Base-by-base conservation (phyloP, 148 eudicot species). In the Suaeda aralocaspica region DNA sequence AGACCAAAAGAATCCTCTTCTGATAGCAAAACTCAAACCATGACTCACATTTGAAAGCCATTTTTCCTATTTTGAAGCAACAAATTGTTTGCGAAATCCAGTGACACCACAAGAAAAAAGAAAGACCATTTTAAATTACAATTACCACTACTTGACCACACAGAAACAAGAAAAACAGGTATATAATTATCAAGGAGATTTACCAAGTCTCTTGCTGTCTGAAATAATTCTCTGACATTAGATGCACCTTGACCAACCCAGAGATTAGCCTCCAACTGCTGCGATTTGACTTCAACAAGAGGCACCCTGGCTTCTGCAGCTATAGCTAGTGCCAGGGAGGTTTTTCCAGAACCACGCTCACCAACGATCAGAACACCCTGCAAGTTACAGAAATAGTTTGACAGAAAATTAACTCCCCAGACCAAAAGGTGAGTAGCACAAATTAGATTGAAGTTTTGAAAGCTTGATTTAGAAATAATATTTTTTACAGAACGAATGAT, bases 171-270 rank as follows among this genome's bases (percentile, higher is more conserved):
- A 18, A 48, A 72, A 66, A 50, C 6, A 7, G 25, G 56, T 24
- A 14, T 18, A 26, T 21, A 45, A 24, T 25, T 21, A 52, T 46
- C 65, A 66, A 83, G 79, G 68, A 83, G 79, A 77, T 52, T 53
- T 68, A 92, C 98, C 98, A 92, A 82, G 74, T 89, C 98, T 64
- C 98, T 77, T 41, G 98, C 98, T 57, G 96, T 92, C 80, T 92
- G 96, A 70, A 92, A 92, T 79, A 92, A 70, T 85, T 92, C 98
- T 72, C 98, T 84, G 68, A 92, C 85, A 76, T 92, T 92, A 50
- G 98, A 87, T 53, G 98, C 96, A 84, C 98, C 82, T 76, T 92
- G 98, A 66, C 98, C 98, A 72, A 90, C 98, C 96, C 91, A 88
- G 51, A 88, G 72, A 60, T 88, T 91, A 77, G 93, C 90, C 79